Conservation (phyloP, 345 rosid species). For the Litchi chinensis region DNA sequence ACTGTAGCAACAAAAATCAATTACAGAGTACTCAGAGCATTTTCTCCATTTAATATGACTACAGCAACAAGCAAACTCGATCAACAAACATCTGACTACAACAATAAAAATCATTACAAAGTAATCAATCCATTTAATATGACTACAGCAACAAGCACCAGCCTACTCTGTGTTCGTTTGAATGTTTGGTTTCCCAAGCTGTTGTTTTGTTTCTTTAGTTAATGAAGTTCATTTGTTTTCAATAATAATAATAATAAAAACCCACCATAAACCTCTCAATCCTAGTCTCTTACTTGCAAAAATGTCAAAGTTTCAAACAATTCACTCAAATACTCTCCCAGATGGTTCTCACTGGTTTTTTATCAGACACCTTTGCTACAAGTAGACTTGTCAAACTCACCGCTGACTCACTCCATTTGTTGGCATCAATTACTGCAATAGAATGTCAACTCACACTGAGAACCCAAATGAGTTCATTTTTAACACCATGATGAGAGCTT, state of each 20-base stretch:
- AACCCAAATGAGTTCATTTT: slow-evolving; percentile 51
- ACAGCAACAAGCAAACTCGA: no score
- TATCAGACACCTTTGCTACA: slow-evolving; percentile 50
- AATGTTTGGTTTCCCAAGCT: no score
- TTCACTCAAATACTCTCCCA: slow-evolving; percentile 58
- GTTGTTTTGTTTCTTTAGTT: no score
- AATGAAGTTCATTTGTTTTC: no score
- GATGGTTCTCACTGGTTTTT: slow-evolving; percentile 47
- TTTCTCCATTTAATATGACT: no score
- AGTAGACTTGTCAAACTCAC: slow-evolving; percentile 51
- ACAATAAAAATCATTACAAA: no score
- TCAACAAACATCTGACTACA: no score
- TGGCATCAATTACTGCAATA: slow-evolving; percentile 32
- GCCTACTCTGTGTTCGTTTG: no score
- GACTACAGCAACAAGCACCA: no score
- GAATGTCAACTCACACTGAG: slow-evolving; percentile 38
- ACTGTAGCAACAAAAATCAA: no score
- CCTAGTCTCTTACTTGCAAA: slow-evolving; percentile 36
- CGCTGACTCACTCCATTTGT: slow-evolving; percentile 31
- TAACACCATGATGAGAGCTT: slow-evolving; percentile 57
- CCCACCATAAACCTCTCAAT: slow-evolving; percentile 41
- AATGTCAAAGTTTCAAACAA: slow-evolving; percentile 41
- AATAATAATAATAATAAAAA: neutral
- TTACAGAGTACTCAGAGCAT: no score
- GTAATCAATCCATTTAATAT: no score